Base-by-base conservation (phyloP, 352 stramenopile species). In the Pilasporangium apinafurcum region DNA sequence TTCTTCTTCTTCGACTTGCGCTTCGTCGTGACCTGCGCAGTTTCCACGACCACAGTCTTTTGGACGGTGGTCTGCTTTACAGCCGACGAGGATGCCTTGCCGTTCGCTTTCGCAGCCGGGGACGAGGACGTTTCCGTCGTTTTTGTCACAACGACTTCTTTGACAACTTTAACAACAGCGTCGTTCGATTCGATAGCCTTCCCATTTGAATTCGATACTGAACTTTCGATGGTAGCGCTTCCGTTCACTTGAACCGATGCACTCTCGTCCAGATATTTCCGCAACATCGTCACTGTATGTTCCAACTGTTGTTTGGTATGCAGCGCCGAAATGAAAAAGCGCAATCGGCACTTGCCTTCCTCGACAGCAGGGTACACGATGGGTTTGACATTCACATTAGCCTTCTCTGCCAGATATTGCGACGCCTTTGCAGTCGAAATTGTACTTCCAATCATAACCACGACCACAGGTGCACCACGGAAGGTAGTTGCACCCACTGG, bases 281-380 rank as follows among this genome's bases (percentile, higher is more conserved):
- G 53, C 12, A 91, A 45, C 37, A 48, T 47, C 5, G 60, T 37
- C 1, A 88, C 67, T 0, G 79, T 65, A 32, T 76, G 62, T 30
- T 86, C 62, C 22, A 94, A 55, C 48, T 92, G 70, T 48, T 70
- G 63, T 37, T 74, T 71, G 17, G 67, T 81, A 56, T 92, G 78
- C 26, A 86, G 50, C 14, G 74, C 70, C 36, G 75, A 91, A 40
- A 94, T 87, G 53, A 94, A 94, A 48, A 94, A 94, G 16, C 82
- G 79, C 30, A 94, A 51, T 31, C 82, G 72, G 34, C 77, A 87
- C 48, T 92, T 88, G 37, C 82, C 82, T 51, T 88, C 78, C 37
- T 89, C 82, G 22, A 94, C 82, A 0, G 82, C 82, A 31, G 82
- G 82, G 42, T 94, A 83, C 51, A 94, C 80, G 40, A 90, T 91